Percentiles rank a stretch among this genome's conserved stretches.
Conservation (phyloP, 768 basidiomycete genomes). For the Pulveroboletus sp. region DNA sequence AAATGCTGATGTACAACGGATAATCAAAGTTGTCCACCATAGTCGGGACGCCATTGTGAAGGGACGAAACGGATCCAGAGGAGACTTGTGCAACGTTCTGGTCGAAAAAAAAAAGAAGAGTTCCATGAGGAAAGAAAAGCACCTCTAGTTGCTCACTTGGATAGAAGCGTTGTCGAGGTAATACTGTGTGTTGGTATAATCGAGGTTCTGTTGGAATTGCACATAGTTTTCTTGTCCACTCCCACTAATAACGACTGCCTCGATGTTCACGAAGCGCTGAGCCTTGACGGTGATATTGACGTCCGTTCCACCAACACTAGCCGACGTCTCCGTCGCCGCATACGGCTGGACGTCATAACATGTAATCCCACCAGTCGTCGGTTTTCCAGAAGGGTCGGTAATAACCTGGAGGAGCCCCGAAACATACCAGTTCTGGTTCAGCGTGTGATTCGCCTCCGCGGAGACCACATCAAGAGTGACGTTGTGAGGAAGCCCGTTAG, state of each 20-base stretch:
- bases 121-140: neutral
- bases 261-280: conserved; percentile 54
- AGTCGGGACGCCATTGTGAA: conserved; percentile 43
- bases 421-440: conserved; percentile 76
- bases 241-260: conserved; percentile 58
- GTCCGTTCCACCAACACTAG: conserved; percentile 41
- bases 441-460: conserved; percentile 60
- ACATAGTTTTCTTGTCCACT: conserved; percentile 57
- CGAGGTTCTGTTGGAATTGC: conserved; percentile 57
- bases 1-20: conserved; percentile 46
- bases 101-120: neutral
- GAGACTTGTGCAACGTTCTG: conserved; percentile 53
- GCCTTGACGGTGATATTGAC: conserved; percentile 64
- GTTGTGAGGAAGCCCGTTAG: conserved; percentile 66
- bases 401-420: conserved; percentile 68
- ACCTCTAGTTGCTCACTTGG: conserved; percentile 33
- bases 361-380: conserved; percentile 68
- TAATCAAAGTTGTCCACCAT: conserved; percentile 53
- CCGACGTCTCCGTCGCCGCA: conserved; percentile 49
- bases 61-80: conserved; percentile 44
- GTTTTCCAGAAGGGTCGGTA: conserved; percentile 58
- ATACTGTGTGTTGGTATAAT: conserved; percentile 61
- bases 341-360: conserved; percentile 56
- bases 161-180: conserved; percentile 46
- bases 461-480: conserved; percentile 74